These are phyloP conservation scores for Fraxinus excelsior DNA, from an alignment of 257 asterid species.

Conservation along the genomic window DNA sequence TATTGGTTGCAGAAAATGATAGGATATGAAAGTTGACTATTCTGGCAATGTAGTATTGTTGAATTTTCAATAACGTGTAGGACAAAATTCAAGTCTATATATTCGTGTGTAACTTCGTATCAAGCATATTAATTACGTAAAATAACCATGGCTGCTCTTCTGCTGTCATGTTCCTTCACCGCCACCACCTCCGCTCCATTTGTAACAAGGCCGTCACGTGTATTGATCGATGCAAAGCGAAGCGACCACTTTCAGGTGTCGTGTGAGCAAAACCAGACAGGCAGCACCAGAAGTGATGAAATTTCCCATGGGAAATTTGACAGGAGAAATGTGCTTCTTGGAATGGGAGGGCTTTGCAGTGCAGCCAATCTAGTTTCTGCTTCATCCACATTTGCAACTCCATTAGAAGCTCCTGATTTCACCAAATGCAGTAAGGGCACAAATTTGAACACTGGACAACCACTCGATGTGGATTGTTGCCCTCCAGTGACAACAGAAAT, in stretches of 20 bases:
- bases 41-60: too few species aligned
- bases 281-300: background rate
- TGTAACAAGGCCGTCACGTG: slow-evolving; percentile 1
- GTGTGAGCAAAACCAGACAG: slow-evolving; percentile 2
- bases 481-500: slow-evolving; percentile 25
- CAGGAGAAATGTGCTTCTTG: slow-evolving; percentile 40
- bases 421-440: slow-evolving; percentile 41
- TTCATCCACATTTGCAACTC: slow-evolving; percentile 28
- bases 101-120: background rate
- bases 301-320: slow-evolving; percentile 25
- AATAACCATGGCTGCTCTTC: background rate
- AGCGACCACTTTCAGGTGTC: slow-evolving; percentile 13
- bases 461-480: slow-evolving; percentile 46
- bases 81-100: background rate
- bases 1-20: too few species aligned
- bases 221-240: slow-evolving; percentile 24
- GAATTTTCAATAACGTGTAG: too few species aligned
- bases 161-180: background rate
- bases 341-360: slow-evolving; percentile 36
- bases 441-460: slow-evolving; percentile 34
- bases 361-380: slow-evolving; percentile 23
- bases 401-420: slow-evolving; percentile 39
- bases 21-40: too few species aligned
- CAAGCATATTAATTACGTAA: too few species aligned
- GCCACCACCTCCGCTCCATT: background rate